Percentiles rank a stretch among this genome's conserved stretches.
Evolutionary conservation across 148 eudicot genomes (phyloP).

Genomic region (Amaranthus palmeri): DNA sequence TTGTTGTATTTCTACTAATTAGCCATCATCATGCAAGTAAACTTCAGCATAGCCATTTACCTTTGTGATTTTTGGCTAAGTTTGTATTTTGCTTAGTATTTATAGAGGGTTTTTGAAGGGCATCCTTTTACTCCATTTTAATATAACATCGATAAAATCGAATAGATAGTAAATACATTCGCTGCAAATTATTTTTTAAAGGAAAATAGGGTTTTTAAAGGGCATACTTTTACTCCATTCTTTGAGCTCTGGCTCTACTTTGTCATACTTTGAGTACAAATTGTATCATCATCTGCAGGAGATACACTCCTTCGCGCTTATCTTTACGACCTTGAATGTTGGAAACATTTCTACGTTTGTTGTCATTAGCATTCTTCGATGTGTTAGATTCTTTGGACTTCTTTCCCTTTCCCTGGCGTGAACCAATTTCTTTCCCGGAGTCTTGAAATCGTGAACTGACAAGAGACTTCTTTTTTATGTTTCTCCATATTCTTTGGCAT

Average conservation of each 20-base stretch:
- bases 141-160: no score
- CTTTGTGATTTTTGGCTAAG: no score
- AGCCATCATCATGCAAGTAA: no score
- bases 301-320: conserved; percentile 52
- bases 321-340: conserved; percentile 41
- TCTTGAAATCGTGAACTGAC: conserved; percentile 35
- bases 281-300: conserved; percentile 55
- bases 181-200: no score
- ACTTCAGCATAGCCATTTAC: no score
- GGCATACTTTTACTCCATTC: conserved; percentile 54
- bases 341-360: conserved; percentile 34
- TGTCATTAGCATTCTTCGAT: conserved; percentile 28
- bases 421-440: conserved; percentile 35
- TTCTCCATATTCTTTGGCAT: conserved; percentile 51
- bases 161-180: no score
- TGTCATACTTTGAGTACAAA: conserved; percentile 78
- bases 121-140: no score
- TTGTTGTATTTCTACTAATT: no score
- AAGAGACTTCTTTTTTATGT: conserved; percentile 34
- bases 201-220: no score
- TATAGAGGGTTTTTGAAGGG: no score
- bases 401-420: conserved; percentile 45
- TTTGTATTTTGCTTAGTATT: no score
- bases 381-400: conserved; percentile 52
- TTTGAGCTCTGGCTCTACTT: conserved; percentile 81